Evolutionary conservation across 139 green algal species (phyloP).

Genomic region (Desmodesmus armatus): DNA sequence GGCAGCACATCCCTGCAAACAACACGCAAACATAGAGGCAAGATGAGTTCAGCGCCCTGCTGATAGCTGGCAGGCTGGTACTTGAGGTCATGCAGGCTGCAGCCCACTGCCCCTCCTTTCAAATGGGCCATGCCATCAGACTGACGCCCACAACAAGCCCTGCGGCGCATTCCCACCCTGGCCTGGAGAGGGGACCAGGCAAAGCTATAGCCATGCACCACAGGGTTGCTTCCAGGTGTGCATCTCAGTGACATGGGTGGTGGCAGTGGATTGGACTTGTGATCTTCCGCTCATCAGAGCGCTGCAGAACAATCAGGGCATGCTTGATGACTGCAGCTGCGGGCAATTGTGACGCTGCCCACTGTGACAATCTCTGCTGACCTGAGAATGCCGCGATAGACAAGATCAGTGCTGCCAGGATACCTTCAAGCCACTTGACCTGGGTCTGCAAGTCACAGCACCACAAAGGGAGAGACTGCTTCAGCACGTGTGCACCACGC

Average conservation of each 20-base stretch:
- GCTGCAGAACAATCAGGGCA: background rate
- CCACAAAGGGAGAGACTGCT: background rate
- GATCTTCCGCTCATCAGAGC: background rate
- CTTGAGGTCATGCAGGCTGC: no score
- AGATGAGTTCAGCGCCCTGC: no score
- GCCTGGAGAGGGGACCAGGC: no score
- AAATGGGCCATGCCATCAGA: no score
- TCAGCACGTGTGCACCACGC: background rate
- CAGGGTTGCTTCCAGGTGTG: no score
- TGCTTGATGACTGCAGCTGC: background rate
- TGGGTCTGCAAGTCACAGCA: conserved; percentile 32
- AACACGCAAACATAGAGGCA: no score
- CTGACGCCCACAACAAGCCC: no score
- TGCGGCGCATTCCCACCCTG: no score
- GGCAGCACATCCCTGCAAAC: conserved; percentile 43
- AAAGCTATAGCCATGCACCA: no score
- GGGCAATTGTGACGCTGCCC: background rate
- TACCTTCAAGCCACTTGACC: conserved; percentile 51
- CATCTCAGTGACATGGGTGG: background rate
- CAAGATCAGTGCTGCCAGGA: conserved; percentile 40
- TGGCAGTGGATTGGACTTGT: background rate
- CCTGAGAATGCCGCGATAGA: conserved; percentile 35
- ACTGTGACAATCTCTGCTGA: background rate
- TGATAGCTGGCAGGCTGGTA: no score
- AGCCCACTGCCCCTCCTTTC: no score